A percentile compares a stretch with the other conserved stretches of the same genome.
These are phyloP conservation scores for Kluyveromyces siamensis DNA, from an alignment of 805 yeast species.

Conservation along the genomic window DNA sequence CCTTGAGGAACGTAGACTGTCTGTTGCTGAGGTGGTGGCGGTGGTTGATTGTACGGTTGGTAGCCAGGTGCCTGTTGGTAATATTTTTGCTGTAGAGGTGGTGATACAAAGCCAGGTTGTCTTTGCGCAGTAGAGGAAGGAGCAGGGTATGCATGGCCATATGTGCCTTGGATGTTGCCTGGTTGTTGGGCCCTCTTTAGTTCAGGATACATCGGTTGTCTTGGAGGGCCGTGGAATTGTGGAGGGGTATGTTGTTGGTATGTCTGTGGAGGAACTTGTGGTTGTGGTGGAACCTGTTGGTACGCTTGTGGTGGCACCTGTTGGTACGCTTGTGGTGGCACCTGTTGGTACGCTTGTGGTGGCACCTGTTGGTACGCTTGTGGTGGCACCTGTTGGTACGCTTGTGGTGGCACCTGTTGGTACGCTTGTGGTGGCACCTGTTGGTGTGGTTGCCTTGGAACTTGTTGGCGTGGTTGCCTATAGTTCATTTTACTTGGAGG, in stretches of 20 bases:
- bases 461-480: not conserved
- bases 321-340: not conserved
- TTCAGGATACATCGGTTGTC: not conserved
- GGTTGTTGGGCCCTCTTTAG: not conserved
- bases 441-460: not conserved
- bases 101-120: constrained; percentile 4
- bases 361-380: not conserved
- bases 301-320: constrained; percentile 6
- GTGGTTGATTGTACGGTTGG: constrained; percentile 36
- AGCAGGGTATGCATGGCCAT: not conserved
- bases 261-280: constrained; percentile 1
- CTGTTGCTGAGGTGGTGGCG: constrained; percentile 7
- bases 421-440: not conserved
- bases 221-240: not conserved
- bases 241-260: not conserved
- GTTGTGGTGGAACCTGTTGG: constrained; percentile 3
- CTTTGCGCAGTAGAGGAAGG: constrained; percentile 8
- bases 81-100: constrained; percentile 4
- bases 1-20: not conserved
- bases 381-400: not conserved
- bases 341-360: not conserved
- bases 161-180: not conserved
- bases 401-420: not conserved
- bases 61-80: constrained; percentile 18
- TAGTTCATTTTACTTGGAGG: not conserved